Evolutionary conservation across 2,329 filamentous ascomycete species (phyloP), one percentile per base, ranked within the genome.

Genomic region (Botrytis aclada): DNA sequence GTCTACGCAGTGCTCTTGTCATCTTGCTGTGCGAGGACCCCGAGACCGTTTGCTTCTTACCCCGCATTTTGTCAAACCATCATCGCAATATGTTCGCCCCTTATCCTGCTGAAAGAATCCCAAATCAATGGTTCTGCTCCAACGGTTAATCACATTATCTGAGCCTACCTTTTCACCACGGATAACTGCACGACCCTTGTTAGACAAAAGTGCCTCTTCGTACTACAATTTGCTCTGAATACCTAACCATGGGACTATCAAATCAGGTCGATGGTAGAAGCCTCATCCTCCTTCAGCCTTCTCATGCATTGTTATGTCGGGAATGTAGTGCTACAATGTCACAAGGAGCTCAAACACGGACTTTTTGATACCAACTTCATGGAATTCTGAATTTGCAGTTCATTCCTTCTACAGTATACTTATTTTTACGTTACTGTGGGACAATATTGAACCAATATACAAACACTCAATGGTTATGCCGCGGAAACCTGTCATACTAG

Each of bases 1-100:
- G 10, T 34, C 37, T 56, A 56, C 47, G 47, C 34, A 25, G 37
- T 56, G 34, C 29, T 69, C 47, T 54, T 22, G 34, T 29, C 64
- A 20, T 67, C 47, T 67, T 51, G 29, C 65, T 69, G 65, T 69
- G n/a, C 65, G 37, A 69, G 65, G 65, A 69, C 65, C 65, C 65
- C 47, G 34, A 69, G 47, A 69, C 37, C 37, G 34, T 56, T 69
- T 69, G 47, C 37, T 41, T 41, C 47, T 22, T 56, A 56, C 65
- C 47, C 65, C 65, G 47, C 65, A 56, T 56, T 69, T 69, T 32
- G 65, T 58, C 47, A 56, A 56, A 56, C 65, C 65, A 41, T 56
- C 47, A 32, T 67, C 64, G 47, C 65, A 56, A 56, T 56, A 56
- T 18, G 32, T 56, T 20, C 37, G 29, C 10, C 34, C 47, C 65